These are phyloP conservation scores for Farysia itapuensis DNA, from an alignment of 1,284 basidiomycete genomes.

Conservation along the genomic window DNA sequence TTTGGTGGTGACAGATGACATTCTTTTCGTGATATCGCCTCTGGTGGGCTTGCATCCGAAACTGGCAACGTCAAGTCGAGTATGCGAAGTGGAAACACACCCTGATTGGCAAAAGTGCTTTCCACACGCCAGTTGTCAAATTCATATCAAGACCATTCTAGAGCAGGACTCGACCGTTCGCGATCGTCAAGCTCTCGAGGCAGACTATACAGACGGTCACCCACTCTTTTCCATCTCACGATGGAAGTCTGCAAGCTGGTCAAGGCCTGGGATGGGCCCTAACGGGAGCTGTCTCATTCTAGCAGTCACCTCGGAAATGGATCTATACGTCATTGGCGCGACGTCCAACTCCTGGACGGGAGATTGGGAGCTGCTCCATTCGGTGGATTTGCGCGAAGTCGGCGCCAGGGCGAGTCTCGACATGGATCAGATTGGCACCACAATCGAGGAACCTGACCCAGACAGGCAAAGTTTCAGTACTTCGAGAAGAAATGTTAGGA, in stretches of 20 bases:
- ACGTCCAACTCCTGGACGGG: slow-evolving; percentile 24
- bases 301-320: slow-evolving; percentile 23
- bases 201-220: slow-evolving; percentile 21
- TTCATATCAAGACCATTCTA: slow-evolving; percentile 25
- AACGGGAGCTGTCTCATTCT: slow-evolving; percentile 27
- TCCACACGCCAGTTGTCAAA: slow-evolving; percentile 21
- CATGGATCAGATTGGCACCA: not conserved
- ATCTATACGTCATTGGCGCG: slow-evolving; percentile 28
- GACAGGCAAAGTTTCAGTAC: not conserved
- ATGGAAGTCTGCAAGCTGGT: slow-evolving; percentile 31
- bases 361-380: slow-evolving; percentile 19
- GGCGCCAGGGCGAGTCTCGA: no score
- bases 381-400: slow-evolving; percentile 2
- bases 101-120: slow-evolving; percentile 23
- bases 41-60: slow-evolving; percentile 8
- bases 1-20: slow-evolving; percentile 19
- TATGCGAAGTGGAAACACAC: slow-evolving; percentile 22
- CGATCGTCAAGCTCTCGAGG: slow-evolving; percentile 13
- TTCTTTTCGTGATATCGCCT: slow-evolving; percentile 17
- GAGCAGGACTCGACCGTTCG: slow-evolving; percentile 8
- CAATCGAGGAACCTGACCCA: not conserved
- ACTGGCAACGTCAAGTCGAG: slow-evolving; percentile 6
- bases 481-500: not conserved
- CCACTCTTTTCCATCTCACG: slow-evolving; percentile 8
- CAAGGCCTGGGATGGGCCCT: slow-evolving; percentile 22